Conservation (phyloP, 1,284 basidiomycete genomes). For the Pseudomicrostroma phylloplanum region DNA sequence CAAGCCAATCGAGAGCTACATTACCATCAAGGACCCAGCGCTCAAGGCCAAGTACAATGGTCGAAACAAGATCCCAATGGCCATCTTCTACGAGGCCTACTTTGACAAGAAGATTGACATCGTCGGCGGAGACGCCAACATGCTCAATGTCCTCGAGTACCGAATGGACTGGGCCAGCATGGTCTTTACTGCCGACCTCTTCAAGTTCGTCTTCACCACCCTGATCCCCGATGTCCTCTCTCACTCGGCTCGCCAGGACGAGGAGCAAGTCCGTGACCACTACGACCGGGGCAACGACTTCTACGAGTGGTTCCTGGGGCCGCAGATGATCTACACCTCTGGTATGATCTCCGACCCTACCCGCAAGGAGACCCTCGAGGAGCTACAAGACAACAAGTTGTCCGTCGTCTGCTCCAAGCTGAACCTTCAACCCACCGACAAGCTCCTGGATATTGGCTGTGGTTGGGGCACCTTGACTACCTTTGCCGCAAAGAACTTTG, state of each 20-base stretch:
- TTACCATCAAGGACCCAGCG: constrained; percentile 77
- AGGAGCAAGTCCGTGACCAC: constrained; percentile 90
- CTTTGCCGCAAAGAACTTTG: constrained; percentile 95
- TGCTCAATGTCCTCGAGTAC: constrained; percentile 86
- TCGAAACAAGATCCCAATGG: constrained; percentile 91
- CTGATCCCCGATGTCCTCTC: constrained; percentile 87
- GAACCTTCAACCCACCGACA: constrained; percentile 72
- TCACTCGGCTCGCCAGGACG: constrained; percentile 83
- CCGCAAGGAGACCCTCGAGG: constrained; percentile 77
- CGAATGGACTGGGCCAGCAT: constrained; percentile 94
- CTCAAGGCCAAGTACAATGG: constrained; percentile 69
- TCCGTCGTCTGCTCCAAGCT: constrained; percentile 91
- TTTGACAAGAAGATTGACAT: constrained; percentile 95
- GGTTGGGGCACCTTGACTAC: constrained; percentile 95
- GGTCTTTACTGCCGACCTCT: constrained; percentile 72
- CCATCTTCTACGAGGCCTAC: constrained; percentile 93
- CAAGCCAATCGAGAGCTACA: constrained; percentile 69
- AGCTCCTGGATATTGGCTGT: constrained; percentile 87
- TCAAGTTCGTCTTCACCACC: constrained; percentile 85
- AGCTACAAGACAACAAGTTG: constrained; percentile 98
- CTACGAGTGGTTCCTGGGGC: constrained; percentile 76
- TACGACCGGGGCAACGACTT: constrained; percentile 70
- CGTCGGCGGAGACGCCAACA: constrained; percentile 66
- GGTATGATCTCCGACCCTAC: constrained; percentile 75
- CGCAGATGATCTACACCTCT: constrained; percentile 95